Evolutionary conservation across 768 basidiomycete genomes (phyloP).

Genomic region (Lentinula edodes): DNA sequence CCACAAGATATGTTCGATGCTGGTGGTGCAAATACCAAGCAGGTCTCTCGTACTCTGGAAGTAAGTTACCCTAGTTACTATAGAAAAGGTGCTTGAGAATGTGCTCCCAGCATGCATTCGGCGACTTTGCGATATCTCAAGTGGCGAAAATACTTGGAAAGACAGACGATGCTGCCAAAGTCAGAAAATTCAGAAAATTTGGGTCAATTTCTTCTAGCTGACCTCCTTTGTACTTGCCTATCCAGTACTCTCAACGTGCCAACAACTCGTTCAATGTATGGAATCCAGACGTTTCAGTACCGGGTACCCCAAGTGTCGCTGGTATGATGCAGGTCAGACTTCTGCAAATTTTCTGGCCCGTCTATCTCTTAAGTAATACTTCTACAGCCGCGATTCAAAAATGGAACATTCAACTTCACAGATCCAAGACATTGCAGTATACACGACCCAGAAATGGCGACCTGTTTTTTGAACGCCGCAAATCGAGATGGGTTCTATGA

Average conservation of each 20-base stretch:
- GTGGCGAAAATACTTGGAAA: conserved; percentile 53
- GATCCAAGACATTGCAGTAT: conserved; percentile 65
- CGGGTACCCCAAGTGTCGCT: conserved; percentile 36
- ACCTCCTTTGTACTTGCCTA: neutral
- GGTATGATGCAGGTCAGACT: conserved; percentile 57
- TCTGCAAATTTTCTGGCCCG: neutral
- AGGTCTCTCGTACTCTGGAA: conserved; percentile 59
- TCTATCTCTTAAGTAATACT: neutral
- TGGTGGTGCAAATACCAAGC: conserved; percentile 55
- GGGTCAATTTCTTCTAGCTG: neutral
- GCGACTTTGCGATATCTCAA: conserved; percentile 61
- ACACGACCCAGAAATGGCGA: conserved; percentile 50
- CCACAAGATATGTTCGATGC: conserved; percentile 20
- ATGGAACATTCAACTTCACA: conserved; percentile 59
- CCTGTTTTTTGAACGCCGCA: conserved; percentile 54
- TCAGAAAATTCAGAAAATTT: conserved; percentile 10
- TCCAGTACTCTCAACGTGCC: conserved; percentile 47
- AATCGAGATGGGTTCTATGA: conserved; percentile 64
- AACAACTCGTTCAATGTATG: conserved; percentile 57
- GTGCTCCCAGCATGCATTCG: conserved; percentile 47
- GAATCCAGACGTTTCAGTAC: conserved; percentile 52
- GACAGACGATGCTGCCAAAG: conserved; percentile 45
- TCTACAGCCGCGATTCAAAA: conserved; percentile 45
- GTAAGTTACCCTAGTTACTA: conserved; percentile 21
- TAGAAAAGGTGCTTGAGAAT: too few relatives aligned